Percentiles rank a stretch among this genome's conserved stretches.
Evolutionary conservation across 257 asterid genomes (phyloP).

Genomic region (Hygrophila difformis): DNA sequence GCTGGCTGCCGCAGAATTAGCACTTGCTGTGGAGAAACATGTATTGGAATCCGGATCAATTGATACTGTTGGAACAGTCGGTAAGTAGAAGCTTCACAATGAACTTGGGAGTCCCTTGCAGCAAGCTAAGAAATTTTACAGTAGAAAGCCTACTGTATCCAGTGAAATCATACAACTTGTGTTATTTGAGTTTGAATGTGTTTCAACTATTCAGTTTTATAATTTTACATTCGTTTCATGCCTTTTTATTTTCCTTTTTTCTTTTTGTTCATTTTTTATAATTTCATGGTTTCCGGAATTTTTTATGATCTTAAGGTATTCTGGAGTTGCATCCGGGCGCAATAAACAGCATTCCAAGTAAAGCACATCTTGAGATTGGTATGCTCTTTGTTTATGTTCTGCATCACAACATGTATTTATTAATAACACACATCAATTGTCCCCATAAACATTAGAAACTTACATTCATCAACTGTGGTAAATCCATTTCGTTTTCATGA

Average conservation of each 20-base stretch:
- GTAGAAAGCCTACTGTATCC: no score
- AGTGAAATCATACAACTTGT: no score
- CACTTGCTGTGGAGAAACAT: constrained; percentile 86
- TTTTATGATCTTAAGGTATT: constrained; percentile 41
- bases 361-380: constrained; percentile 90
- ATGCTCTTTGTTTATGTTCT: background rate
- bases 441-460: no score
- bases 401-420: no score
- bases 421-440: no score
- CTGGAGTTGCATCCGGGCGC: constrained; percentile 97
- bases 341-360: constrained; percentile 96
- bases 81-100: constrained; percentile 24
- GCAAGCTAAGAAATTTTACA: background rate
- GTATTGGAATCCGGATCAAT: constrained; percentile 84
- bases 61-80: constrained; percentile 96
- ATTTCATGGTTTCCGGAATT: background rate
- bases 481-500: background rate
- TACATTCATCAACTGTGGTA: no score
- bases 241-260: no score
- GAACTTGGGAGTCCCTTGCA: background rate
- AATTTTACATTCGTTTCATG: no score
- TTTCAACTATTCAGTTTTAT: no score
- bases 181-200: no score
- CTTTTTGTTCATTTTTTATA: background rate
- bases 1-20: constrained; percentile 92